phyloP scores from a whole-genome alignment of 768 basidiomycete genomes.

The Leccinum barrowsii region DNA sequence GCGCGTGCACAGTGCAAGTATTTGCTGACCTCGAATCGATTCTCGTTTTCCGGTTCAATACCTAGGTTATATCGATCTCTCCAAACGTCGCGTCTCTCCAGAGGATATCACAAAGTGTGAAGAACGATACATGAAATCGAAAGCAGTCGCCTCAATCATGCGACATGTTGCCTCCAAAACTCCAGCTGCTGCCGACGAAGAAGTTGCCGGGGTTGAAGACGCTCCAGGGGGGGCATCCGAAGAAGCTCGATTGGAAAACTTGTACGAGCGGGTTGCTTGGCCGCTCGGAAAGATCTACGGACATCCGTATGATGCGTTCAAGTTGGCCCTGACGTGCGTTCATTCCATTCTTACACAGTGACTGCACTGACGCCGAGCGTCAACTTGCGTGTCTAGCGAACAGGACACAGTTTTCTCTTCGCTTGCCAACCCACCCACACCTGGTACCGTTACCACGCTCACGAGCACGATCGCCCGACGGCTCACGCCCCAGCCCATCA shows the following conservation, averaged over 20 bases:
- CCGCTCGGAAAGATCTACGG: constrained; percentile 90
- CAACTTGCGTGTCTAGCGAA: constrained; percentile 41
- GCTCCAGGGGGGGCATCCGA: constrained; percentile 46
- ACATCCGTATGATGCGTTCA: constrained; percentile 97
- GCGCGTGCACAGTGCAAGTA: not conserved
- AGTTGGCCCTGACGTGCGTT: constrained; percentile 86
- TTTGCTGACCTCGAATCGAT: not conserved
- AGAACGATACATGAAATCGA: constrained; percentile 97
- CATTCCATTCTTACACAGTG: constrained; percentile 34
- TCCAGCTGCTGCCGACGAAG: constrained; percentile 28
- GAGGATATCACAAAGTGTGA: constrained; percentile 99
- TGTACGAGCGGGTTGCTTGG: constrained; percentile 93
- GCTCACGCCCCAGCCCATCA: constrained; percentile 97
- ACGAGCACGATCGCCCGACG: constrained; percentile 87
- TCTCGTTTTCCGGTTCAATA: not conserved
- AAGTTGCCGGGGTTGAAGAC: constrained; percentile 22
- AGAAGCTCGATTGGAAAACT: constrained; percentile 74
- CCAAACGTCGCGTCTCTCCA: constrained; percentile 95
- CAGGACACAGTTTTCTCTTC: constrained; percentile 78
- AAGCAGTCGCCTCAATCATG: constrained; percentile 91
- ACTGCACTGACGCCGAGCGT: not conserved
- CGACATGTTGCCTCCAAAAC: constrained; percentile 82
- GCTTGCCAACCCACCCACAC: constrained; percentile 53
- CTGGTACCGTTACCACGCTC: constrained; percentile 59
- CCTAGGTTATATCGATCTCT: constrained; percentile 95